Evolutionary conservation across 2,329 filamentous ascomycete species (phyloP), one percentile per base, ranked within the genome.

Genomic region (Trichoderma polysporum): DNA sequence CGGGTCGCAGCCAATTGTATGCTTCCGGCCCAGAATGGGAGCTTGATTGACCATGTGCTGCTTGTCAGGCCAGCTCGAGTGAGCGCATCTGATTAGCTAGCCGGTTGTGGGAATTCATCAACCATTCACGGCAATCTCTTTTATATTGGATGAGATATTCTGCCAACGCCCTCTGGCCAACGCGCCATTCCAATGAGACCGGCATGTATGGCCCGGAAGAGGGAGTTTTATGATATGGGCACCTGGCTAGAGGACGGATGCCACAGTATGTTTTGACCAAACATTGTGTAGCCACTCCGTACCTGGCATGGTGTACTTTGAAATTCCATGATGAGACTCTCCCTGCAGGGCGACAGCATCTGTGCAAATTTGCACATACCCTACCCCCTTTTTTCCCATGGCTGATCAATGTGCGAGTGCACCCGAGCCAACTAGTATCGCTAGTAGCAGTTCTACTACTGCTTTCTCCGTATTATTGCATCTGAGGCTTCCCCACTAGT

Each of bases 401-500:
- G 45, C 50, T 54, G 50, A 64, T 56, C 35, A 19, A 56, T 25
- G 58, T 52, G 50, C 50, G 35, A 64, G 61, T 27, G 45, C 61
- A 56, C 50, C 60, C 19, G 45, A 35, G 61, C 61, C 33, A 39
- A 56, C 49, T 29, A 62, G 47, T 15, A 53, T 39, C 27, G 58
- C 45, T 53, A 31, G 33, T 56, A 64, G 59, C 35, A 63, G 41
- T 50, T 25, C 33, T 53, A 39, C 45, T 52, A 13, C 27, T 45
- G 33, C 33, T 52, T 37, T 61, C 22, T 50, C 58, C 58, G 45
- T 53, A 53, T 27, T 62, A 62, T 62, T 53, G 33, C 33, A 53
- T 45, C 17, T 56, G 37, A 49, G 52, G 66, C 50, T 69, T 71
- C 69, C 69, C 70, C 70, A 53, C 56, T 33, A 19, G 37, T 25